These are phyloP conservation scores for Talaromyces amestolkiae DNA, from an alignment of 2,329 filamentous ascomycete genomes.

Conservation along the genomic window DNA sequence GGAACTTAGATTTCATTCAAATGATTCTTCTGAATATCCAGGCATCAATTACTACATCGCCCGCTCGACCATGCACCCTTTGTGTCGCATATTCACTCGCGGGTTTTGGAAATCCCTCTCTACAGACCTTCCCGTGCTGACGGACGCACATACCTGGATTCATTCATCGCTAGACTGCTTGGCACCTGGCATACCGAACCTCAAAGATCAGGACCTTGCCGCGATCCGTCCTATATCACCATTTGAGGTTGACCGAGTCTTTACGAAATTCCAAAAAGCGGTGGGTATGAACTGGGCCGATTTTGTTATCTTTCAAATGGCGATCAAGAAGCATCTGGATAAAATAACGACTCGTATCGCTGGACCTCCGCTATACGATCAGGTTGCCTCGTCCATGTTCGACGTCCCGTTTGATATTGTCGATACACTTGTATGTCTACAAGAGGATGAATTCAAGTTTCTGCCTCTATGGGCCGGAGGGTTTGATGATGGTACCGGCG, in stretches of 20 bases:
- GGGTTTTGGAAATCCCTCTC: conserved; percentile 30
- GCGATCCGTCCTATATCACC: not conserved
- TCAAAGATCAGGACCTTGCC: conserved; percentile 11
- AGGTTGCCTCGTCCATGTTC: not conserved
- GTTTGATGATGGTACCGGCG: conserved; percentile 51
- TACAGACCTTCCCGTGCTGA: conserved; percentile 10
- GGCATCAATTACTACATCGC: conserved; percentile 17
- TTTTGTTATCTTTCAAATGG: not conserved
- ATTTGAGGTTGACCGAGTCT: not conserved
- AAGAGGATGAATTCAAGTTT: conserved; percentile 59
- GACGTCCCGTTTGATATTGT: conserved; percentile 27
- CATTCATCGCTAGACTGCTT: conserved; percentile 8
- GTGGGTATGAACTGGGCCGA: not conserved
- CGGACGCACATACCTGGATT: not conserved
- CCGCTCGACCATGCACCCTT: conserved; percentile 21
- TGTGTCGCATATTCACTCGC: conserved; percentile 31
- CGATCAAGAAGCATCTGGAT: not conserved
- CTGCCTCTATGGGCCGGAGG: conserved; percentile 66
- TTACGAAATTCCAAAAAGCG: not conserved
- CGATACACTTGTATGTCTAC: conserved; percentile 52
- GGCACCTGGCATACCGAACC: conserved; percentile 3
- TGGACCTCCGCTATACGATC: not conserved
- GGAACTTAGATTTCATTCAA: not conserved
- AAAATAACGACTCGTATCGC: not conserved
- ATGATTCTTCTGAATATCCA: conserved; percentile 10